Evolutionary conservation across 805 yeast species (phyloP), one percentile per base, ranked within the genome.

Genomic region (Starmerella roubikii): DNA sequence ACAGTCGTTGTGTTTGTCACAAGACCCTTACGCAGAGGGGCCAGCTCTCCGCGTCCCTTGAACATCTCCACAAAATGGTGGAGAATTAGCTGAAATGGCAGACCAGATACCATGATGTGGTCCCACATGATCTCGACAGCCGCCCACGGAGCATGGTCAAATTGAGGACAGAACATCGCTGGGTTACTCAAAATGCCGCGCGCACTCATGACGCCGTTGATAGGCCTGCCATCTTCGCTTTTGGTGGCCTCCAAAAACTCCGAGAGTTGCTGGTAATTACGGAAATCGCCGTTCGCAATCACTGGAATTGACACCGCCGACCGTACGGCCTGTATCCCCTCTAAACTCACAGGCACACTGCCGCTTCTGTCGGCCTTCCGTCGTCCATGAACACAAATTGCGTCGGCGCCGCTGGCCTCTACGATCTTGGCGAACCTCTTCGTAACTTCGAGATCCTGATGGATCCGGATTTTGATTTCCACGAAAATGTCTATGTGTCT

Each of bases 261-360:
- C 11, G n/a, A 80, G 77, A 54, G 84, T 94, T 15, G 65, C 61
- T 19, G 74, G 59, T 0, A 26, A 8, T 69, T 54, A 52, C 79
- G 79, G 53, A 94, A 86, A 58, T 91, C 97, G n/a, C 98, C 98
- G 54, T 91, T 91, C 2, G 97, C 95, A n/a, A 91, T 78, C 1
- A 91, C 85, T 0, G 96, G 97, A 0, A 67, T 67, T 0, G 43
- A 30, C 3, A 71, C 72, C n/a, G 64, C 59, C 17, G 69, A 68
- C 42, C 74, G 72, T 13, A 91, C 68, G 9, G 60, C 57, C 51
- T 69, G 73, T 30, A 91, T 86, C 13, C 93, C 94, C 20, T 80
- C 91, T 31, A 78, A 68, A 56, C 86, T 72, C 3, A 79, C 93
- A 1, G 95, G 91, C 24, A 71, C 70, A 0, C 93, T 76, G 5